Conservation (phyloP, 2,329 filamentous ascomycete genomes). For the Fusarium xylarioides region DNA sequence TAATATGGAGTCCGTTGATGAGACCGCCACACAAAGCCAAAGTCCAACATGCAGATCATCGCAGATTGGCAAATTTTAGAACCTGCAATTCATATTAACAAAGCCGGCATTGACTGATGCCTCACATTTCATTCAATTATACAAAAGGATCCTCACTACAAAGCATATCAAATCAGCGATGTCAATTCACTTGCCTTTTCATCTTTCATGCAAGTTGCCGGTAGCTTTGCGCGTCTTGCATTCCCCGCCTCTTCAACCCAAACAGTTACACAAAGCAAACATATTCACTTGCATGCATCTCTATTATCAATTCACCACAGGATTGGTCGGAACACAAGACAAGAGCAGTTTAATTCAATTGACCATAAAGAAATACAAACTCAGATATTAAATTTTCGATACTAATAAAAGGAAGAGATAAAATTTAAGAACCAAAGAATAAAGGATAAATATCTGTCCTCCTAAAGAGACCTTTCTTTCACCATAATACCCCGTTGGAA, state of each 20-base stretch:
- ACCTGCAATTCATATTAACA: neutral
- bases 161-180: accelerated
- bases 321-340: too few relatives aligned
- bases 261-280: accelerated
- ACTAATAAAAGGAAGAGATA: too few relatives aligned
- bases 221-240: neutral
- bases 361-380: too few relatives aligned
- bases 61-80: accelerated
- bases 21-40: neutral
- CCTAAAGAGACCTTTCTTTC: too few relatives aligned
- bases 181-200: accelerated
- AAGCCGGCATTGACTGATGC: neutral
- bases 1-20: neutral
- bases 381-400: accelerated
- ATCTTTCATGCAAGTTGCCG: neutral
- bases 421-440: too few relatives aligned
- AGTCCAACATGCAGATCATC: neutral
- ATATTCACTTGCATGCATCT: neutral
- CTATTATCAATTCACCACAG: too few relatives aligned
- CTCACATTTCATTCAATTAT: neutral
- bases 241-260: too few relatives aligned
- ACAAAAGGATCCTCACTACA: accelerated
- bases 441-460: too few relatives aligned
- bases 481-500: neutral
- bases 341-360: too few relatives aligned